Conservation (phyloP, 1,284 basidiomycete species). For the Trametes polyzona region DNA sequence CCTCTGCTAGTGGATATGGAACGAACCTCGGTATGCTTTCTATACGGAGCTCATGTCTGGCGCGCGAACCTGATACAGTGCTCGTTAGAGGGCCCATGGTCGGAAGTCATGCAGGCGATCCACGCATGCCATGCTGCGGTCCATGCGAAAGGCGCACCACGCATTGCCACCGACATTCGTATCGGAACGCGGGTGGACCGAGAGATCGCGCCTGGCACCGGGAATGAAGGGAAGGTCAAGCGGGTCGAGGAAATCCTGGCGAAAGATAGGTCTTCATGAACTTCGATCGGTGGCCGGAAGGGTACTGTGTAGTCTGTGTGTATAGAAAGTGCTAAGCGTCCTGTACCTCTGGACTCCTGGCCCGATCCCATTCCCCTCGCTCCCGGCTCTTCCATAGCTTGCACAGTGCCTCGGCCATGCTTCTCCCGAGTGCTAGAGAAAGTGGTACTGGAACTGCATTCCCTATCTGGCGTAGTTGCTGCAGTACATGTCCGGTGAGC, state of each 20-base stretch:
- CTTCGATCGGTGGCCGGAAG: no score
- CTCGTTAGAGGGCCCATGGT: constrained; percentile 80
- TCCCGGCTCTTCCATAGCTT: constrained; percentile 42
- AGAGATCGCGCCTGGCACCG: constrained; percentile 62
- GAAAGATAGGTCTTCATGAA: constrained; percentile 35
- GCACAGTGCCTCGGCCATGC: constrained; percentile 53
- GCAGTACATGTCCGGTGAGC: not conserved
- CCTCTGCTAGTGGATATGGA: constrained; percentile 91
- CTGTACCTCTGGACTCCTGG: constrained; percentile 48
- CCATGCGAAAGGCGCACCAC: constrained; percentile 74
- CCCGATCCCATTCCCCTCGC: constrained; percentile 40
- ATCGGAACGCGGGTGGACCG: constrained; percentile 89
- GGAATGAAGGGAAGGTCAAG: constrained; percentile 77
- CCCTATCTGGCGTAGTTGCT: constrained; percentile 75
- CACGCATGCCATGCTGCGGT: constrained; percentile 90
- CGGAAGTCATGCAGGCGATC: constrained; percentile 76
- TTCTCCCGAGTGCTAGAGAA: constrained; percentile 62
- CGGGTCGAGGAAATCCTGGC: constrained; percentile 79
- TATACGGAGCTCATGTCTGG: not conserved
- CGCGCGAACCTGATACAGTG: not conserved
- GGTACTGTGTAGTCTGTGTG: not conserved
- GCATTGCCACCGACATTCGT: constrained; percentile 87
- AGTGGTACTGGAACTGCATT: constrained; percentile 75
- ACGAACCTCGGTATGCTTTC: constrained; percentile 77
- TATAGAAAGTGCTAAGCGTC: not conserved